Percentiles rank a stretch among this genome's conserved stretches.
phyloP scores from a whole-genome alignment of 2,329 filamentous ascomycete genomes.

The Beauveria scarabaeidicola region DNA sequence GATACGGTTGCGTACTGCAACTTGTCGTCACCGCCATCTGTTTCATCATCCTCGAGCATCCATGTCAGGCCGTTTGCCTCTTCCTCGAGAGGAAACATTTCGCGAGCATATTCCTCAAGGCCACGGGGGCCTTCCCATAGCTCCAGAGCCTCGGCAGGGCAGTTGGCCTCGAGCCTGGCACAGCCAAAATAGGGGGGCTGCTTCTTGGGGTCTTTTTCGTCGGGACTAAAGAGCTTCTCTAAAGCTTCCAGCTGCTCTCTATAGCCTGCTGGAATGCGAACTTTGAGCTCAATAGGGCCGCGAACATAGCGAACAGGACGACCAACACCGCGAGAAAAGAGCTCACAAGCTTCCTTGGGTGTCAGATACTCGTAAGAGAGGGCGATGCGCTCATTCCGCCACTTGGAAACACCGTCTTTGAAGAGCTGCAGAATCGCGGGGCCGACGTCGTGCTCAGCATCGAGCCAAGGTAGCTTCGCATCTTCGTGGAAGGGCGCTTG shows the following conservation, averaged over 20 bases:
- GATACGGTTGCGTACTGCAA: constrained; percentile 26
- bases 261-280: constrained; percentile 82
- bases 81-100: constrained; percentile 92
- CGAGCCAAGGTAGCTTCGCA: constrained; percentile 84
- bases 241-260: constrained; percentile 71
- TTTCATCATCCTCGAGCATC: constrained; percentile 60
- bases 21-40: constrained; percentile 29
- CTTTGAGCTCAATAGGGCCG: constrained; percentile 72
- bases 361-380: constrained; percentile 86
- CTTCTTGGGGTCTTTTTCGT: constrained; percentile 42
- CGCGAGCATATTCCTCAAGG: constrained; percentile 87
- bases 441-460: constrained; percentile 92
- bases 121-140: constrained; percentile 89
- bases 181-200: constrained; percentile 59
- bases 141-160: constrained; percentile 66
- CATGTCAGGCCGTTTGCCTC: constrained; percentile 87
- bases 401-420: constrained; percentile 82
- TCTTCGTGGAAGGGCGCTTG: constrained; percentile 88
- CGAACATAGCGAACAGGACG: constrained; percentile 71
- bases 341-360: constrained; percentile 70
- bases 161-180: constrained; percentile 47
- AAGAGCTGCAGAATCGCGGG: constrained; percentile 88
- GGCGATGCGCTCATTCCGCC: constrained; percentile 71
- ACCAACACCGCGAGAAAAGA: constrained; percentile 70
- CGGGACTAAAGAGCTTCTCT: constrained; percentile 49